Base-by-base conservation (phyloP, 495 filamentous ascomycete species). In the Lepraria neglecta region DNA sequence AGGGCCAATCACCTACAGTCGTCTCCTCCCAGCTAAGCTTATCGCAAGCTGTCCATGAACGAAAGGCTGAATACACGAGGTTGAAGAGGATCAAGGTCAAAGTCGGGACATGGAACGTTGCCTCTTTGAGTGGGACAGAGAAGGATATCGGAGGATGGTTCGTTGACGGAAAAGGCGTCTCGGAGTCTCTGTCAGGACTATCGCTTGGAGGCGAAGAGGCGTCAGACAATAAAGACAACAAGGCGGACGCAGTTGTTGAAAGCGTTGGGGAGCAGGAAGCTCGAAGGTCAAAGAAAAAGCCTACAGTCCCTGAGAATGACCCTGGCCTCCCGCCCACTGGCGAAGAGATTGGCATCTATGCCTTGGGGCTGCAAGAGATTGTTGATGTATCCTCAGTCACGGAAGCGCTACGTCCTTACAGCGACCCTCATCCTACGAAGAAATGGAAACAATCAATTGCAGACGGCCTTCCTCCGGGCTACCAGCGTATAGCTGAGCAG, bases 61-160 rank as follows among this genome's bases (percentile, higher is more conserved):
- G 94, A 46, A 83, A 84, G 62, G 73, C 82, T 43, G 91, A 97
- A 67, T 99, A 91, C 69, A 86, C 85, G 10, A 80, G 80, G 14
- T 80, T 84, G 35, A 79, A 80, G 58, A 80, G 81, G 33, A 81
- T 96, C 58, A 84, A 82, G 59, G 81, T 97, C 66, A 97, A 95
- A 68, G 77, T 97, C 27, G 94, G 91, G 6, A 86, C 87, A 2
- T 99, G 95, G 95, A 99, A 99, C 73, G 90, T 97, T 31, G 95
- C 91, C 9, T 84, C 87, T 1, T 81, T 86, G 60, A 80, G 85
- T 44, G 88, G 86, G 38, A 92, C 90, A 1, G 91, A 95, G 71
- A 86, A 88, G 63, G 92, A 96, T 71, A 75, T 97, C 9, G 87
- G 82, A 2, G 83, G 80, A 33, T 97, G 92, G 92, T 95, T 96